Evolutionary conservation across 2,329 filamentous ascomycete species (phyloP), one percentile per base, ranked within the genome.

Genomic region (Arthrinium phaeospermum): DNA sequence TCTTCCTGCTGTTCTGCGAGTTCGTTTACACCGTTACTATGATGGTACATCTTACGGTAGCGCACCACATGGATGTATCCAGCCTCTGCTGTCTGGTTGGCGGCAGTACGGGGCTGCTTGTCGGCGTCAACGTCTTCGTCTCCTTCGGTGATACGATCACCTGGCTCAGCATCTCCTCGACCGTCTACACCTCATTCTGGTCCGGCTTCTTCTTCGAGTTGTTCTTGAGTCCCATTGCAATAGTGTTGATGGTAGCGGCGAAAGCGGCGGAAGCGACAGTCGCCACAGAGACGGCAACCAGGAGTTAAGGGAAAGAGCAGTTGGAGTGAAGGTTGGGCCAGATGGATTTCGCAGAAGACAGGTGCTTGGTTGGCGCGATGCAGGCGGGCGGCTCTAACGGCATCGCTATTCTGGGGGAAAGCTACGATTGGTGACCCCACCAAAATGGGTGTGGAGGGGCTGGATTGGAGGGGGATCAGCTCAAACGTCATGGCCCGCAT

Each of bases 401-500:
- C 57, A 64, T 12, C 53, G 30, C 30, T 61, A 19, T 37, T 37
- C 53, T 61, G 53, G 51, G 51, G 51, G n/a, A 27, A 27, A 37
- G 53, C 6, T 61, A 22, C 19, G 22, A 49, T n/a, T n/a, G 46
- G 19, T 4, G 30, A n/a, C 57, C 57, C 57, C 57, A 30, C 57
- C 57, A 64, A 41, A 64, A 41, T 13, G 34, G 30, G 19, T 41
- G 34, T 64, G 57, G 57, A 64, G 57, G 57, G 34, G 34, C 19
- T 47, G 16, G 16, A 22, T 61, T 61, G 53, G 27, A 34, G 27
- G 53, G 14, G 30, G 16, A n/a, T 37, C 53, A n/a, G 19, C 16
- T 34, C 14, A 64, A 64, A 64, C 57, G 57, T 64, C 57, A 64
- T 64, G 34, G 57, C 57, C 57, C 57, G 57, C 57, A 64, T 64